A percentile compares a stretch with the other conserved stretches of the same genome.
Conservation (phyloP, 2,329 filamentous ascomycete species). For the Polytolypa hystricis region DNA sequence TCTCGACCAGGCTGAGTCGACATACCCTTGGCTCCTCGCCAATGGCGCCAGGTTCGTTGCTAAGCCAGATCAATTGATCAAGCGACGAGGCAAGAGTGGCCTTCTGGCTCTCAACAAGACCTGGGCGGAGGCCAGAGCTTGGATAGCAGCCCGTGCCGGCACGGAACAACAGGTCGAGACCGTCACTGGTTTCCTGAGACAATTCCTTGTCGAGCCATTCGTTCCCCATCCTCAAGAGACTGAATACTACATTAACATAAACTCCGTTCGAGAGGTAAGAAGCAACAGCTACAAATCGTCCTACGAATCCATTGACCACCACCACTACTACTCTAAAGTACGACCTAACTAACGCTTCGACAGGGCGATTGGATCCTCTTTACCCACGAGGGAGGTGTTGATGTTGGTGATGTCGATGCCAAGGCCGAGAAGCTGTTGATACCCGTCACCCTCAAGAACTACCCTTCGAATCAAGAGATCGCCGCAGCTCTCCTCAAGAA, state of each 20-base stretch:
- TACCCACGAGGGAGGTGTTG: conserved; percentile 98
- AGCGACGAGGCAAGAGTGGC: conserved; percentile 98
- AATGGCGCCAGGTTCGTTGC: conserved; percentile 85
- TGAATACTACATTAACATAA: conserved; percentile 99
- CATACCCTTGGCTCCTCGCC: conserved; percentile 88
- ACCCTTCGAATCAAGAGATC: conserved; percentile 92
- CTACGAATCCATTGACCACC: background rate
- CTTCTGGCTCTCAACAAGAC: conserved; percentile 93
- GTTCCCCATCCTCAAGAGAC: conserved; percentile 90
- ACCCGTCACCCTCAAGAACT: conserved; percentile 86
- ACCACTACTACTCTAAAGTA: background rate
- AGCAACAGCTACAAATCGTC: conserved; percentile 6
- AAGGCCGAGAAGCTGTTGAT: conserved; percentile 99
- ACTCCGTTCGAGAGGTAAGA: conserved; percentile 98
- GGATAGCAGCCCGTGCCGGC: conserved; percentile 84
- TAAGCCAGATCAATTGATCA: conserved; percentile 99
- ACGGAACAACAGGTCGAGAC: conserved; percentile 92
- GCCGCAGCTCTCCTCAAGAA: conserved; percentile 76
- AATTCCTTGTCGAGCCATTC: conserved; percentile 97
- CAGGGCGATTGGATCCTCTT: conserved; percentile 99
- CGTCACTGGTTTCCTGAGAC: conserved; percentile 74
- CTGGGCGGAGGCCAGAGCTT: conserved; percentile 86
- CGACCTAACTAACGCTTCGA: too few relatives aligned
- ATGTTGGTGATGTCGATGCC: conserved; percentile 96
- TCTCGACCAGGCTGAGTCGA: conserved; percentile 89